phyloP scores from a whole-genome alignment of 139 green algal species.

The Picochlorum costavermella region DNA sequence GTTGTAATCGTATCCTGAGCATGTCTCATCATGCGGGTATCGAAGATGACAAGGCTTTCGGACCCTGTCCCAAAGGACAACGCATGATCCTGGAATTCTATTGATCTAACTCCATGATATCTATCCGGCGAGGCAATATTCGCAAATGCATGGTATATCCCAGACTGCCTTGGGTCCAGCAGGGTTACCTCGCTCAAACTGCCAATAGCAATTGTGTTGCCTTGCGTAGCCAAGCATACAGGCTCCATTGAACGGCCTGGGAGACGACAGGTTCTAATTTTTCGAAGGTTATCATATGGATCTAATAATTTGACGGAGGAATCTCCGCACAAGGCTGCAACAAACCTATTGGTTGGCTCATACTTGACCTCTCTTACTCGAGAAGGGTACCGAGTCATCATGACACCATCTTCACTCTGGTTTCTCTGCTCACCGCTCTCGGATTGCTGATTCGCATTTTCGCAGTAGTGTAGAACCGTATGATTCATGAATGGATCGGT shows the following conservation, averaged over 20 bases:
- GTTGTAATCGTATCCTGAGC: too few relatives aligned
- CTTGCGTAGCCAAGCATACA: conserved; percentile 40
- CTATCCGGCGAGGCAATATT: conserved; percentile 10
- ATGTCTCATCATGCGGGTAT: conserved; percentile 10
- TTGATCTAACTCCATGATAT: conserved; percentile 41
- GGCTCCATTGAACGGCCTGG: conserved; percentile 24
- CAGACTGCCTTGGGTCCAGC: conserved; percentile 33
- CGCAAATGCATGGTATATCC: neutral
- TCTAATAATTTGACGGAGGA: conserved; percentile 28
- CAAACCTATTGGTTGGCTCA: neutral
- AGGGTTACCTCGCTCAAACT: conserved; percentile 33
- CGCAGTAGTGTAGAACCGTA: neutral
- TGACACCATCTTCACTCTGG: neutral
- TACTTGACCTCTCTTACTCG: conserved; percentile 41
- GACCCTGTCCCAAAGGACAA: conserved; percentile 43
- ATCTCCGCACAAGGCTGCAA: conserved; percentile 31
- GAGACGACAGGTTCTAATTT: conserved; percentile 8
- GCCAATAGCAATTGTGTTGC: conserved; percentile 37
- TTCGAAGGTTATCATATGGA: conserved; percentile 10
- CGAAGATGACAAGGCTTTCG: conserved; percentile 45
- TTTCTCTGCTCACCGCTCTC: neutral
- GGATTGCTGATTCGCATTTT: neutral
- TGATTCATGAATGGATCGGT: neutral
- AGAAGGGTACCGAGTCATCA: conserved; percentile 14
- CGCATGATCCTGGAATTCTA: conserved; percentile 43